Evolutionary conservation across 2,329 filamentous ascomycete species (phyloP).

Genomic region (Cladosporium sp.): DNA sequence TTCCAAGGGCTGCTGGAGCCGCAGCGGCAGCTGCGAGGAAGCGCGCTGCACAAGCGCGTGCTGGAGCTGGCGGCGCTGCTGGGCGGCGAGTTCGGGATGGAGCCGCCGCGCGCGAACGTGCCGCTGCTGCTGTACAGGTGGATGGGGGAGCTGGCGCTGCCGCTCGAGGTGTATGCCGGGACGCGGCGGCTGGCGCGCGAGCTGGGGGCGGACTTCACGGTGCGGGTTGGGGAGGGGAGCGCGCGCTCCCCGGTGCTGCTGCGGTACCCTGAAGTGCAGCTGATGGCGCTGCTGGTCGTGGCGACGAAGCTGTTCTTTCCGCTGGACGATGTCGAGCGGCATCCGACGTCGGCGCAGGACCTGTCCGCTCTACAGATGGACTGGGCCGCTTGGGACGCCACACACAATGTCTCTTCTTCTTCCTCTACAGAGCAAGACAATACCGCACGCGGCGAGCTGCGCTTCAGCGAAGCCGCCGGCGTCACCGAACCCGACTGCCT

Average conservation of each 20-base stretch:
- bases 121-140: constrained; percentile 63
- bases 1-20: constrained; percentile 56
- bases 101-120: constrained; percentile 66
- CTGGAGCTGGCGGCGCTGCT: constrained; percentile 59
- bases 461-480: constrained; percentile 43
- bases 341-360: constrained; percentile 47
- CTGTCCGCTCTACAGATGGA: constrained; percentile 57
- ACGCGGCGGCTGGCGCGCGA: constrained; percentile 51
- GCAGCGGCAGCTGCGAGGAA: constrained; percentile 41
- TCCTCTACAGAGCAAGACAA: constrained; percentile 13
- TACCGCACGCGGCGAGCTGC: constrained; percentile 1
- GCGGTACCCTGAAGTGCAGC: constrained; percentile 66
- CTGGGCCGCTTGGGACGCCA: constrained; percentile 62
- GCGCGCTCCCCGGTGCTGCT: constrained; percentile 40
- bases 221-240: constrained; percentile 15
- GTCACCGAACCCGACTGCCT: constrained; percentile 58
- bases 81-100: constrained; percentile 60
- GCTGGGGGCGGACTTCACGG: constrained; percentile 46
- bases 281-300: constrained; percentile 66
- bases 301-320: constrained; percentile 75
- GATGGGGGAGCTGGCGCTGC: constrained; percentile 65
- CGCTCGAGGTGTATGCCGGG: constrained; percentile 60
- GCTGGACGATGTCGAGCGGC: constrained; percentile 54
- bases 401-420: constrained; percentile 36
- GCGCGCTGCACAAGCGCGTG: constrained; percentile 59